These are phyloP conservation scores for Colletotrichum sp. DNA, from an alignment of 2,329 filamentous ascomycete genomes.

Conservation along the genomic window DNA sequence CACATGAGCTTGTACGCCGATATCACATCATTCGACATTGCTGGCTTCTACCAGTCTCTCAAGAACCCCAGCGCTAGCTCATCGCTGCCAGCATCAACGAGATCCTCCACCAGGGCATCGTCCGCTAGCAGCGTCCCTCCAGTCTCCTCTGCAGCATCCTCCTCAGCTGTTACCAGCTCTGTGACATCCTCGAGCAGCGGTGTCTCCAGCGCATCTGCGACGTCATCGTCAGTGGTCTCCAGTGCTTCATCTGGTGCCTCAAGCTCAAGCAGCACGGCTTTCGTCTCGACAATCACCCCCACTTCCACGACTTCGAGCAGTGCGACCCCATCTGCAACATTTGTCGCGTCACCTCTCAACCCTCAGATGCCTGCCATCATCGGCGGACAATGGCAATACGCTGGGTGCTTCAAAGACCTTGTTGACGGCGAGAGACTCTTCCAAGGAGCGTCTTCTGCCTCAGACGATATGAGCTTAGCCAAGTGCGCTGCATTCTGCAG, in stretches of 20 bases:
- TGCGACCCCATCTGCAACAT: neutral
- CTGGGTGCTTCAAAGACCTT: slow-evolving; percentile 28
- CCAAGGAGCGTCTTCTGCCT: slow-evolving; percentile 5
- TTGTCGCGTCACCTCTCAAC: slow-evolving; percentile 18
- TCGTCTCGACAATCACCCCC: slow-evolving; percentile 5
- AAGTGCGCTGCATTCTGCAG: slow-evolving; percentile 29
- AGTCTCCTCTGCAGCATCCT: neutral
- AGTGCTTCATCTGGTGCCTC: neutral
- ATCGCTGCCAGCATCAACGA: neutral
- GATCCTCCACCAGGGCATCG: neutral
- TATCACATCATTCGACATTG: slow-evolving; percentile 28
- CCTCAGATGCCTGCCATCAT: slow-evolving; percentile 16
- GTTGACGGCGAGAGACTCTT: slow-evolving; percentile 23
- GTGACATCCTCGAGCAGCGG: neutral
- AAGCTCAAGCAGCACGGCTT: slow-evolving; percentile 2
- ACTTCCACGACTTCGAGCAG: neutral
- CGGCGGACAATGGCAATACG: slow-evolving; percentile 24
- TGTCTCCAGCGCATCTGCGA: neutral
- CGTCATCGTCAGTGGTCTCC: neutral
- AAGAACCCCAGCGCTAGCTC: slow-evolving; percentile 10
- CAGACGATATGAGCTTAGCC: slow-evolving; percentile 26
- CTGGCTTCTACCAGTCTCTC: slow-evolving; percentile 22
- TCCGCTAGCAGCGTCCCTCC: slow-evolving; percentile 13
- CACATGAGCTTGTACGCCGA: slow-evolving; percentile 38
- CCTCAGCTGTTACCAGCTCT: neutral